Evolutionary conservation across 1,284 basidiomycete genomes (phyloP).

Genomic region (Stereum hirsutum): DNA sequence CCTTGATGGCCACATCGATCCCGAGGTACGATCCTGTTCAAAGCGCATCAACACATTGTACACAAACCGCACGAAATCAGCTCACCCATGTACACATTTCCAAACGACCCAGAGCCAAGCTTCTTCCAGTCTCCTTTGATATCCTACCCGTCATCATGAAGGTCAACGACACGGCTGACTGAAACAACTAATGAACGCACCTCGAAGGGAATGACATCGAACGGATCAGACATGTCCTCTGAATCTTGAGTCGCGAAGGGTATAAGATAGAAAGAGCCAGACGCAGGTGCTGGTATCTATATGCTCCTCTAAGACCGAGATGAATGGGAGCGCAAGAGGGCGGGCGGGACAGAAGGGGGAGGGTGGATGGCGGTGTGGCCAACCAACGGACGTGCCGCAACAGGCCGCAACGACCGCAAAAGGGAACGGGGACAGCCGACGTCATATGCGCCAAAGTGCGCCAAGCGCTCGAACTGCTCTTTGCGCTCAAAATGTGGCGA

Average conservation of each 20-base stretch:
- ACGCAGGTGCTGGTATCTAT: too few relatives aligned
- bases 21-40: conserved; percentile 78
- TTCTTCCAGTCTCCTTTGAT: conserved; percentile 85
- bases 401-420: too few relatives aligned
- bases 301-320: too few relatives aligned
- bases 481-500: too few relatives aligned
- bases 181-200: conserved; percentile 30
- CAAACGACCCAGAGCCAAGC: conserved; percentile 86
- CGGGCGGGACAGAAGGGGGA: too few relatives aligned
- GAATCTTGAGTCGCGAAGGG: not conserved
- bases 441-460: too few relatives aligned
- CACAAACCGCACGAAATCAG: conserved; percentile 8
- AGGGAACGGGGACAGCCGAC: too few relatives aligned
- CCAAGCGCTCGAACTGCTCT: too few relatives aligned
- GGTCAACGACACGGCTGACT: not conserved
- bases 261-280: too few relatives aligned
- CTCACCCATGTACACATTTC: conserved; percentile 83
- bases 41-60: conserved; percentile 6
- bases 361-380: too few relatives aligned
- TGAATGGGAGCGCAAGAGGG: too few relatives aligned
- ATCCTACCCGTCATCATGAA: conserved; percentile 40
- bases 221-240: conserved; percentile 42
- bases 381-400: too few relatives aligned
- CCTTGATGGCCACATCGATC: conserved; percentile 94
- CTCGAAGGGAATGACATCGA: conserved; percentile 77